Evolutionary conservation across 495 filamentous ascomycete genomes (phyloP), one percentile per base, ranked within the genome.

Genomic region (Lepidopterella palustris): DNA sequence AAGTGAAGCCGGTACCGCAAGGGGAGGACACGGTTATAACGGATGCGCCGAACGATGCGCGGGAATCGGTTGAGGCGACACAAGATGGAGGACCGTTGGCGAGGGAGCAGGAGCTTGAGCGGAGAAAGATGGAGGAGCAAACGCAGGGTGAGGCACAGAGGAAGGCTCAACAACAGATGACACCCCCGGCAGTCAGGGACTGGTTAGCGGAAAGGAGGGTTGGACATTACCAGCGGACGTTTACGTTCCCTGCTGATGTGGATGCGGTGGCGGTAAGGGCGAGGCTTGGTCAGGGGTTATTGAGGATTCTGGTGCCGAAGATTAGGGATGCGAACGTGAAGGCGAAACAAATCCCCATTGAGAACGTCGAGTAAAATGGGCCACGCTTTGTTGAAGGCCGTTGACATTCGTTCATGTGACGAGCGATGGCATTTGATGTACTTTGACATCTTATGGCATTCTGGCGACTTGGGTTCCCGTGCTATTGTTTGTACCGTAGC

Each of bases 291-390:
- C 50, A 53, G 26, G 50, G 50, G 21, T 28, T 53, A 27, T 53
- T 53, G 50, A 53, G 50, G 50, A 53, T 53, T 10, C 31, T 53
- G 50, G 50, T 53, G 50, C 50, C 50, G 10, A 53, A 53, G 50
- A 11, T 53, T 53, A 53, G 50, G 25, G 50, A 53, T 23, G 20
- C n/a, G 5, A 28, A n/a, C 23, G 28, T 29, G 5, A 25, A 28
- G 50, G 26, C 26, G 1, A 53, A 53, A 27, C 27, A 24, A 27
- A 27, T 53, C 11, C 23, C 27, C 11, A 29, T 53, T 4, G 50
- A 53, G 50, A 29, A 53, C 31, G 50, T 29, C 23, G 50, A 53
- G 50, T 53, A 29, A 28, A 42, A n/a, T n/a, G n/a, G n/a, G n/a
- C n/a, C n/a, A n/a, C n/a, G n/a, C n/a, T n/a, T n/a, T n/a, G n/a